Conservation (phyloP, 306 rosid species). For the Astragalus membranaceus region DNA sequence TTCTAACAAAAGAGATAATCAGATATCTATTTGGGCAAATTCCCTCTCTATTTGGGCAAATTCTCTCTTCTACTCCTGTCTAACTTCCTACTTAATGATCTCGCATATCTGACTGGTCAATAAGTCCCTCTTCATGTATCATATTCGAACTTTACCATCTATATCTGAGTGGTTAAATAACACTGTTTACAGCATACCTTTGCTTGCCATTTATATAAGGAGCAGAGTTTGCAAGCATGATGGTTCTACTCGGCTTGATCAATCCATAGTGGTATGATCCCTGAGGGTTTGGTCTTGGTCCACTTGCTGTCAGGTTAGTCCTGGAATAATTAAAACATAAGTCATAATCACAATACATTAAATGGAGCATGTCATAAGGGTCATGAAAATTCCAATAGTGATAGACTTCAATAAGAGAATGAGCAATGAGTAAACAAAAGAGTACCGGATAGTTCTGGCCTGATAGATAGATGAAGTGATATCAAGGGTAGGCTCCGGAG, state of each 20-base stretch:
- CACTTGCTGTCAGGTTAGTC: too few relatives aligned
- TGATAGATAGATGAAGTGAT: conserved; percentile 63
- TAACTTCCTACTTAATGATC: too few relatives aligned
- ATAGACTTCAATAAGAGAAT: neutral
- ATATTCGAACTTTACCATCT: too few relatives aligned
- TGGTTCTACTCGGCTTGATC: conserved; percentile 68
- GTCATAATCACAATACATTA: neutral
- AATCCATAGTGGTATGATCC: conserved; percentile 91
- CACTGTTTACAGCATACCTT: conserved; percentile 88
- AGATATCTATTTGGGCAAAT: too few relatives aligned
- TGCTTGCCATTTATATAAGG: conserved; percentile 84
- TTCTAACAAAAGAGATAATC: too few relatives aligned
- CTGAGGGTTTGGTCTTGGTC: conserved; percentile 98
- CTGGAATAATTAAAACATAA: too few relatives aligned
- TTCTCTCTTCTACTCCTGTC: too few relatives aligned
- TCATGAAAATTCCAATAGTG: neutral
- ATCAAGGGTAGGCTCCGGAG: conserved; percentile 65
- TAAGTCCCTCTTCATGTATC: too few relatives aligned
- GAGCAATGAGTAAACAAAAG: neutral
- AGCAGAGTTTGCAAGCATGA: conserved; percentile 78
- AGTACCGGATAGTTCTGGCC: conserved; percentile 81
- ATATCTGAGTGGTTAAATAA: too few relatives aligned
- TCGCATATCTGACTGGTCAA: too few relatives aligned
- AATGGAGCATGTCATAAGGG: neutral
- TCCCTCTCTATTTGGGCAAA: too few relatives aligned